phyloP scores from a whole-genome alignment of 371 early-diverging fungal species.

The Rhizomucor miehei region DNA sequence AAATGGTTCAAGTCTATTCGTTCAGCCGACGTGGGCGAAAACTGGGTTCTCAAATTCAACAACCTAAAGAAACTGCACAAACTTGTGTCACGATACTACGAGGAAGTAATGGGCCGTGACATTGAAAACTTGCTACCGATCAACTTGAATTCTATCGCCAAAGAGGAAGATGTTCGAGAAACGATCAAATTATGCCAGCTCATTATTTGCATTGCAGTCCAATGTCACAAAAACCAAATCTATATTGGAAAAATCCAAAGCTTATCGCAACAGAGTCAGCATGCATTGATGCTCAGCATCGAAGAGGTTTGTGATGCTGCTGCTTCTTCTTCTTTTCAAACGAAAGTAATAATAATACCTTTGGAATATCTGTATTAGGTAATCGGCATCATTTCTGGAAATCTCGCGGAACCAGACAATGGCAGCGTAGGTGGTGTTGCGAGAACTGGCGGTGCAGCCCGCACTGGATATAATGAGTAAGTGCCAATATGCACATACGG shows the following conservation, averaged over 20 bases:
- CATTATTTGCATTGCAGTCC: slow-evolving; percentile 82
- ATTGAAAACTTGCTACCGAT: slow-evolving; percentile 52
- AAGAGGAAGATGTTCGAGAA: slow-evolving; percentile 69
- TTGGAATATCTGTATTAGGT: neutral
- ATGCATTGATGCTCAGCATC: slow-evolving; percentile 83
- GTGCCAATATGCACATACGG: neutral
- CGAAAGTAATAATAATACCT: neutral
- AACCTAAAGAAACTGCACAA: slow-evolving; percentile 86
- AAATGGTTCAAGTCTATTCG: slow-evolving; percentile 85
- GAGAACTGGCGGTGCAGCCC: neutral
- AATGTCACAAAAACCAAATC: slow-evolving; percentile 70
- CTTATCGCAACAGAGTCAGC: slow-evolving; percentile 68
- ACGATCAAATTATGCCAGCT: slow-evolving; percentile 78
- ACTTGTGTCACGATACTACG: slow-evolving; percentile 79
- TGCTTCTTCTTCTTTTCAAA: neutral
- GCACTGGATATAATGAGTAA: slow-evolving; percentile 1
- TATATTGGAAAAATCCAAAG: slow-evolving; percentile 82
- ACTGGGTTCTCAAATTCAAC: slow-evolving; percentile 93
- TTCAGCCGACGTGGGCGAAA: slow-evolving; percentile 76
- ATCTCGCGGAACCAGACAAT: neutral
- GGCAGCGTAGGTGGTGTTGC: neutral
- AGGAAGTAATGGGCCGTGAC: slow-evolving; percentile 71
- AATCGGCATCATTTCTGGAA: neutral
- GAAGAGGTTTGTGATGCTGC: slow-evolving; percentile 45
- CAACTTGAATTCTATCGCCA: slow-evolving; percentile 80